phyloP scores from a whole-genome alignment of 2,329 filamentous ascomycete genomes.

The Achaetomium macrosporum region DNA sequence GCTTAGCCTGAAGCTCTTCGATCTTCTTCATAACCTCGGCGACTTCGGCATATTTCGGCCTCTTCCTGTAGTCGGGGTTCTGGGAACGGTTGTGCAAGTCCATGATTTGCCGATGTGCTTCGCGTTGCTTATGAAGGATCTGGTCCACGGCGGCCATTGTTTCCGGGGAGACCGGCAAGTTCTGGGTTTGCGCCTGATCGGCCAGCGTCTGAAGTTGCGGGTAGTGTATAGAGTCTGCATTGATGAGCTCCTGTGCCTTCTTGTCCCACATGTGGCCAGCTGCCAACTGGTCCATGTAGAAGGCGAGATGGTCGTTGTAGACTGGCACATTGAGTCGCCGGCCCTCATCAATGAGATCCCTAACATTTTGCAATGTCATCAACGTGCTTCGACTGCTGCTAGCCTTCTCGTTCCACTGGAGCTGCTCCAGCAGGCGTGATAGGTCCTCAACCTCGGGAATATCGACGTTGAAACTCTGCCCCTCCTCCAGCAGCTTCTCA shows the following conservation, averaged over 20 bases:
- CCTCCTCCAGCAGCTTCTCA: constrained; percentile 85
- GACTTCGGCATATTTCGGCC: constrained; percentile 87
- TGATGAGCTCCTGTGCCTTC: constrained; percentile 87
- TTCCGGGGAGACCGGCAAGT: constrained; percentile 73
- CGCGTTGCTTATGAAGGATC: constrained; percentile 91
- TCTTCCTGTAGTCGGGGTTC: constrained; percentile 65
- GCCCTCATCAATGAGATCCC: constrained; percentile 71
- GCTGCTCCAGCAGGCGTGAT: constrained; percentile 72
- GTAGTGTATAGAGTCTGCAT: constrained; percentile 87
- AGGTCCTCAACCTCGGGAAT: constrained; percentile 45
- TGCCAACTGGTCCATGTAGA: constrained; percentile 68
- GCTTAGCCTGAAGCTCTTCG: constrained; percentile 87
- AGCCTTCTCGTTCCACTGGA: constrained; percentile 83
- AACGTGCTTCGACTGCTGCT: constrained; percentile 55
- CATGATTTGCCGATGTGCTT: constrained; percentile 83
- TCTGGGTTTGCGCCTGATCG: constrained; percentile 63
- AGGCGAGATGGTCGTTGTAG: constrained; percentile 72
- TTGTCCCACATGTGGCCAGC: constrained; percentile 84
- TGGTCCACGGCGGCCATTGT: constrained; percentile 80
- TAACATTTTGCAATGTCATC: constrained; percentile 71
- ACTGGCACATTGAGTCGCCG: constrained; percentile 69
- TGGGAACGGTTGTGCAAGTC: constrained; percentile 74
- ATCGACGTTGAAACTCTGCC: constrained; percentile 58
- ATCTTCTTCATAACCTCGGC: constrained; percentile 81
- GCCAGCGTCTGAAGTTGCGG: constrained; percentile 90